A percentile compares a stretch with the other conserved stretches of the same genome.
phyloP scores from a whole-genome alignment of 192 early-diverging fungal species.

The Allomyces macrogynus region DNA sequence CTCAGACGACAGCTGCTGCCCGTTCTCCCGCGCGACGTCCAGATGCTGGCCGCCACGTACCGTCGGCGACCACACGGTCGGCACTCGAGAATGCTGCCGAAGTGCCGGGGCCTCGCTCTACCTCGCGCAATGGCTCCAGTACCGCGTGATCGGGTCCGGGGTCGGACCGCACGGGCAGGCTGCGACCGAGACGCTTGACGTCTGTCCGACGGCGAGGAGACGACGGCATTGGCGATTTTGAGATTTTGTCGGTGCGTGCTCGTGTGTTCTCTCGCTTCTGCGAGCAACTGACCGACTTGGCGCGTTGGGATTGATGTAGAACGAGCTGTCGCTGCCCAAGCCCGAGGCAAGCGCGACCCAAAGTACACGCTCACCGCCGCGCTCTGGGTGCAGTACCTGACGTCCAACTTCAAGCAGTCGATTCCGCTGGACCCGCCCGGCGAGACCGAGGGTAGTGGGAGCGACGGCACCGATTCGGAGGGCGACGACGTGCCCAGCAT shows the following conservation, averaged over 20 bases:
- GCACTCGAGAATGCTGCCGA: not conserved
- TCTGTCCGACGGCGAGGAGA: too few species aligned
- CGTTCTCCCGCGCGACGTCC: conserved; percentile 23
- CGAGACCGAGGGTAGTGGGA: not conserved
- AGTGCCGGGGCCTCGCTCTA: not conserved
- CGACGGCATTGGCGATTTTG: too few species aligned
- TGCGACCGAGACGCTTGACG: too few species aligned
- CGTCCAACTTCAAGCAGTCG: not conserved
- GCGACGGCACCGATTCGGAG: not conserved
- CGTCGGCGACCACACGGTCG: not conserved
- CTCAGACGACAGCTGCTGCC: conserved; percentile 29
- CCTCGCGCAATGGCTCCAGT: not conserved
- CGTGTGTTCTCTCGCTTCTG: too few species aligned
- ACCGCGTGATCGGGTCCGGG: too few species aligned
- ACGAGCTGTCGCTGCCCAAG: not conserved
- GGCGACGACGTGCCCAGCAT: not conserved
- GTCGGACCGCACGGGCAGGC: too few species aligned
- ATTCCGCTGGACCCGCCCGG: not conserved
- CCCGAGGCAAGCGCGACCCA: not conserved
- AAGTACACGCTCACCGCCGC: not conserved
- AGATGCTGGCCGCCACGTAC: conserved; percentile 5
- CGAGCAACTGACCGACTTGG: too few species aligned
- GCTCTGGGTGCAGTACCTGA: not conserved
- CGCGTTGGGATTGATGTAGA: too few species aligned
- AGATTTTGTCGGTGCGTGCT: too few species aligned